Evolutionary conservation across 2,329 filamentous ascomycete genomes (phyloP), one percentile per base, ranked within the genome.

Genomic region (Fusarium coicis): DNA sequence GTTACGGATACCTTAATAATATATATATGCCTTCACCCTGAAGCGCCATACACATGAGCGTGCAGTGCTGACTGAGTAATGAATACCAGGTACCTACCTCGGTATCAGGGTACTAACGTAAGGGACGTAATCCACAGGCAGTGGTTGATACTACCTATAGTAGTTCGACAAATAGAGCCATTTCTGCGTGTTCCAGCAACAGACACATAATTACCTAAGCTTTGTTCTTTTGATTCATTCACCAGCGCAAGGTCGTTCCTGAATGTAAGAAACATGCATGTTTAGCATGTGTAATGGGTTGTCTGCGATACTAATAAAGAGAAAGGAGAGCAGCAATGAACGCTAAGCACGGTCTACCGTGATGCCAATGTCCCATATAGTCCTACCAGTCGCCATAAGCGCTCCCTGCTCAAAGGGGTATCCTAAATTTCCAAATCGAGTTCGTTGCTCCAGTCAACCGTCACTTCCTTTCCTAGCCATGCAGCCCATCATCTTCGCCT

Each of bases 401-500:
- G 55, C 67, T 74, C 63, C 68, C 68, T 66, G 69, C 61, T 63
- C 53, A 64, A 74, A 59, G 57, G 69, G 73, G 73, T 75, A 75
- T 75, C 55, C 69, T 57, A 54, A 71, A 63, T 49, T 69, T 61
- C 42, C 21, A 70, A 65, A 23, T 16, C 59, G 34, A 65, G n/a
- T 46, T 52, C 40, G 21, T 49, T 70, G 58, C 52, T 59, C 66
- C 46, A 21, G 44, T 52, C 37, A 30, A 28, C 23, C 26, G 23
- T 37, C 21, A 28, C 50, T 53, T 53, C n/a, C 14, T 36, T 50
- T 44, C 63, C 63, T 70, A 79, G 52, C 63, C 73, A 55, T 70
- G 71, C 37, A 60, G 62, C 19, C 57, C 63, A 57, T 82, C 82
- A 34, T 87, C 85, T 63, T 88, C 87, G 62, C 86, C 84, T 46